Base-by-base conservation (phyloP, 768 basidiomycete genomes). In the Galerina marginata region DNA sequence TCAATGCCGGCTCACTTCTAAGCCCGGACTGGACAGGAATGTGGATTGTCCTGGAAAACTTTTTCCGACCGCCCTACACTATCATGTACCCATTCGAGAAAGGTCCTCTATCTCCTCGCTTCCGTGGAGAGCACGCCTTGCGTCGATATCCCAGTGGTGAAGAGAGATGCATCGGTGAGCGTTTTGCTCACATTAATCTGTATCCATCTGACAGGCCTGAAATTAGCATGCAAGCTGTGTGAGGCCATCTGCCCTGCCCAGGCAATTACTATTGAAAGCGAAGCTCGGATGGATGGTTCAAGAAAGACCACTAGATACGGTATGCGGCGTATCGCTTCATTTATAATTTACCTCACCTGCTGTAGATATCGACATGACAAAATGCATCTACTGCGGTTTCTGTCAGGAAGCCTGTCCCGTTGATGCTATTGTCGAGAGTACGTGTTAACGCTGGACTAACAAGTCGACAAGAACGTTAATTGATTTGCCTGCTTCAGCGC, bases 381-480 rank as follows among this genome's bases (percentile, higher is more conserved):
- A 96, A 83, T 99, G 97, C 79, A 99, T 99, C 71, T 99, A 99
- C 82, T 99, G 97, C 77, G 97, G 97, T 55, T 99, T 98, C 83
- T 99, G 97, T 76, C 96, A 99, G 77, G 97, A 99, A 79, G 97
- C 97, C 33, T 99, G 97, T 74, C 97, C 97, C 2, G 97, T 99
- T 58, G 97, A 99, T 77, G 97, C 97, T 60, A 99, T 99, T 68
- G 97, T 99, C 56, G 97, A 99, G 81, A 96, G 96, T 96, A 72
- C 65, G 93, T 80, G 43, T 49, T 54, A 40, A 50, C 47, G 51
- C 60, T 55, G 10, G 37, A 61, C 33, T 47, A 15, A 16, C 53
- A 54, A 36, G 52, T 54, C 38, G 29, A 25, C 43, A 48, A 54
- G 43, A 26, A 47, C 10, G 25, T 56, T 67, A 49, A 62, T 46